Evolutionary conservation across 805 yeast species (phyloP), one percentile per base, ranked within the genome.

Genomic region (Monosporozyma solicola): DNA sequence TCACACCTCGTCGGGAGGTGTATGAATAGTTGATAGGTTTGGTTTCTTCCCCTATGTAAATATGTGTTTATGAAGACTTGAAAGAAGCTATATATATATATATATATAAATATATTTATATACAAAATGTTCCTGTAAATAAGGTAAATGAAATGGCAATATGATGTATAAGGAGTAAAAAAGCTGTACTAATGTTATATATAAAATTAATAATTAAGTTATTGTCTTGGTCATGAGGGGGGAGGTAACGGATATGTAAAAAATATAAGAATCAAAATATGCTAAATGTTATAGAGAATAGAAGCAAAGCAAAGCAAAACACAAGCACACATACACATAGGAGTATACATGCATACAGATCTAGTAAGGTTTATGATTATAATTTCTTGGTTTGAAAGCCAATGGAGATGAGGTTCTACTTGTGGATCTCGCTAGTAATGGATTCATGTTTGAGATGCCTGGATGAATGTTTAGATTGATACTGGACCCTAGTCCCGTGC

Each of bases 1-100:
- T 62, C 6, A 48, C 50, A 13, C 66, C 66, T 11, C 58, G 61
- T 37, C 57, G 57, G 41, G 68, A 64, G 50, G 57, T 57, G 3
- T 31, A 54, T 41, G 68, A 64, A 51, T 61, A 45, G 52, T 10
- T 27, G 29, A 27, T 27, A 20, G 20, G 20, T 20, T 20, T 20
- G 20, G 20, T 20, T 20, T 20, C 20, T 20, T 20, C 20, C 20
- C 20, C 20, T 20, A 20, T 20, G 20, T 22, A 41, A 22, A 41
- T 39, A 50, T 15, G 32, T n/a, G 41, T 43, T 43, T 27, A 41
- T 44, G 22, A 27, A 7, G 13, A 33, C 27, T 16, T 20, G 20
- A 20, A 39, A 24, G 20, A 41, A 41, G 2, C 6, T 13, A n/a
- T 35, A 35, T 35, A 45, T n/a, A 43, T 46, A 46, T 16, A 32